Base-by-base conservation (phyloP, 805 yeast genomes). In the Ogataea pilisensis region DNA sequence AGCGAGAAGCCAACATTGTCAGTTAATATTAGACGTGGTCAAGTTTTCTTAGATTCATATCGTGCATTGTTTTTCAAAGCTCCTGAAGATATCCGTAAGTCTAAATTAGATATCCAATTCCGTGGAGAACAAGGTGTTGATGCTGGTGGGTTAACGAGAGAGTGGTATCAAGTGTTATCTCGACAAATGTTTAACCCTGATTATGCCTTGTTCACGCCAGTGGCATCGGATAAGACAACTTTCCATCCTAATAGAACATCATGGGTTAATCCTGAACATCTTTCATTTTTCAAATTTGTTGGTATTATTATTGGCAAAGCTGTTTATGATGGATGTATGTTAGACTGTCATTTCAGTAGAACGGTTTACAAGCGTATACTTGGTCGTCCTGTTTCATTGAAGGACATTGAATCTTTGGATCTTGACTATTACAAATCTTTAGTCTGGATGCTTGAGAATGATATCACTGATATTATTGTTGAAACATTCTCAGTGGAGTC, bases 121-220 rank as follows among this genome's bases (percentile, higher is more conserved):
- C 80, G 80, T 47, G 96, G 95, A 1, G 99, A 93, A 62, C 84
- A 84, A 40, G 99, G 98, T 51, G 86, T 93, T 36, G 99, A 93
- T 70, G 99, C 96, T 3, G 99, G 99, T 51, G 99, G 99, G 31
- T 82, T 93, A 13, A 86, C 97, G 0, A 73, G 99, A 55, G 99
- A 93, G 61, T 93, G 99, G 99, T 90, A 83, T 56, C 97, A 90
- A 59, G 95, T 90, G 5, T 64, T 93, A 35, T 81, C 96, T 0
- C 73, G 96, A 46, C 97, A 91, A 60, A 90, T 93, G 87, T 88
- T 93, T 66, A 89, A 91, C 58, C 95, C 98, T 0, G 95, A 88
- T 55, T 89, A 89, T 65, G 97, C 96, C 0, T 66, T 93, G 46
- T 93, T 91, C 59, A 71, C 84, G 1, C 96, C 98, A 0, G 95